phyloP scores from a whole-genome alignment of 2,329 filamentous ascomycete genomes.

The Orbilia quercus region DNA sequence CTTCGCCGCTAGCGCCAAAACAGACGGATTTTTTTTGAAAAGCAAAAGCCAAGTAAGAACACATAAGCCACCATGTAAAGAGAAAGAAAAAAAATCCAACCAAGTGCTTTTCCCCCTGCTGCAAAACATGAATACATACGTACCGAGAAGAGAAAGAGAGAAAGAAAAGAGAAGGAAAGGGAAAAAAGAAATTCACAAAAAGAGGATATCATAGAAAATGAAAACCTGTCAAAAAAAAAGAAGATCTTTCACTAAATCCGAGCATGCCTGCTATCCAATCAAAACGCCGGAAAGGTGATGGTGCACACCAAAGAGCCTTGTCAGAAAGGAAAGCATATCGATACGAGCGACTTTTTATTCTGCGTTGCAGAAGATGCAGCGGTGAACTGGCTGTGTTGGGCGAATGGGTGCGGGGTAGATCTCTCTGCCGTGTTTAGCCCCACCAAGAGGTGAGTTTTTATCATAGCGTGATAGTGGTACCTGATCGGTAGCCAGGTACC shows the following conservation, averaged over 20 bases:
- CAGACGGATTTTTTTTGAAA: conserved; percentile 8
- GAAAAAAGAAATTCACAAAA: conserved; percentile 22
- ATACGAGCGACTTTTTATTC: conserved; percentile 50
- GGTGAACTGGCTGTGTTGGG: conserved; percentile 18
- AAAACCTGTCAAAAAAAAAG: conserved; percentile 39
- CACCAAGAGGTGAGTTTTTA: conserved; percentile 33
- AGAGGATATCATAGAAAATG: conserved; percentile 28
- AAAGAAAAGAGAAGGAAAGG: conserved; percentile 23
- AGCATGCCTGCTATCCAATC: conserved; percentile 35
- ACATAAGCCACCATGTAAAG: conserved; percentile 37
- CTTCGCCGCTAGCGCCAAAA: conserved; percentile 31
- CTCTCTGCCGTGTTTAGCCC: conserved; percentile 55
- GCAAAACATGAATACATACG: conserved; percentile 12
- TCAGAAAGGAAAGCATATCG: conserved; percentile 36
- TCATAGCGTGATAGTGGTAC: conserved; percentile 49
- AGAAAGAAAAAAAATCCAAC: conserved; percentile 36
- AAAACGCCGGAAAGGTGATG: conserved; percentile 45
- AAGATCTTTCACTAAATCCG: conserved; percentile 38
- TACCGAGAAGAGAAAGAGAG: conserved; percentile 22
- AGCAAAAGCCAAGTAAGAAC: conserved; percentile 12
- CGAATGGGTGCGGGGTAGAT: conserved; percentile 56
- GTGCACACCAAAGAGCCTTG: conserved; percentile 35
- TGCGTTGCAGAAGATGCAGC: conserved; percentile 23
- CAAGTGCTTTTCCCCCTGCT: conserved; percentile 14
- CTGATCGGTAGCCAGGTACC: conserved; percentile 27